Base-by-base conservation (phyloP, 2,329 filamentous ascomycete genomes). In the Botryotinia narcissicola region DNA sequence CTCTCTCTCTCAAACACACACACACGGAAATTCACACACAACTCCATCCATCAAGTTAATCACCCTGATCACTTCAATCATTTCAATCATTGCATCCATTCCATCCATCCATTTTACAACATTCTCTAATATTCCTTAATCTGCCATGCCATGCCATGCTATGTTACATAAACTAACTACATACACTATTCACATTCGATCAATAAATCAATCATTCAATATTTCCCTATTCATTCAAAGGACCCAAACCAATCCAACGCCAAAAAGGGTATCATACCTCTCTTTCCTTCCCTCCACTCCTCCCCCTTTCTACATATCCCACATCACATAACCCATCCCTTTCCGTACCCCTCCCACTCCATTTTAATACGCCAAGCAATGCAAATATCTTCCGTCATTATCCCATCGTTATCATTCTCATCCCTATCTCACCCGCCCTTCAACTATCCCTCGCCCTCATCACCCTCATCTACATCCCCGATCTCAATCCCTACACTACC, bases 211-310 rank as follows among this genome's bases (percentile, higher is more conserved):
- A 42, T 42, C 40, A 42, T 16, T 42, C 40, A 16, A 14, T 42
- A 42, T 14, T 42, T 10, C 40, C 0, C 12, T 3, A 42, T 42
- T 42, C 12, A 14, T 42, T 42, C 40, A 42, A 16, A 42, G 40
- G 12, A 42, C 40, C 40, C 40, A 42, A 42, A 42, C 40, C 51
- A 57, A 54, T 54, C 14, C 25, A 64, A 64, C 42, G 62, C 42
- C 42, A 35, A 66, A 66, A 66, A 48, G 62, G 62, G 62, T 66
- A 66, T 66, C 62, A 35, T 48, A 32, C n/a, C n/a, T 25, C n/a
- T 22, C 42, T 22, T 35, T n/a, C 12, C 6, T 16, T 46, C 62
- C 18, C 8, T 20, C 20, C 16, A 4, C n/a, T 32, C 10, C 42
- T 20, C 25, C 35, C 29, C 62, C 5, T 32, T 22, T 32, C n/a